Evolutionary conservation across 345 rosid genomes (phyloP), one percentile per base, ranked within the genome.

Genomic region (Salix dunnii): DNA sequence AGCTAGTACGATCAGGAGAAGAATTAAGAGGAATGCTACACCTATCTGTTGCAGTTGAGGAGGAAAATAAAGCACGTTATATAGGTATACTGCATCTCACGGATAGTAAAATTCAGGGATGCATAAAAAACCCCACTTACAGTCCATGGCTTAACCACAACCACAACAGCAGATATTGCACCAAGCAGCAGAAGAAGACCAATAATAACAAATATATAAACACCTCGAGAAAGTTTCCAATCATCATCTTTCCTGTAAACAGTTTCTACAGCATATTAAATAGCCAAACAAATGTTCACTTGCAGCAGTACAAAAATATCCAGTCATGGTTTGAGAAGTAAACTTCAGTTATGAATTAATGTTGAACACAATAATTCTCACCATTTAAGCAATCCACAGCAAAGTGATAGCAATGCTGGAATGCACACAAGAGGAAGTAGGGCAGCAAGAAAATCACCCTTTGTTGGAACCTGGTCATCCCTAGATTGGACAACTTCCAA

Each of bases 351-450:
- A 77, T 79, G 70, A 73, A 35, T 18, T 42, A 62, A 81, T 76
- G 51, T 43, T 18, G 66, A 78, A 48, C 23, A 58, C 63, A 78
- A 68, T 58, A 36, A 67, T 62, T 65, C 88, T 77, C 77, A 96
- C 99, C 99, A 96, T 89, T 94, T 96, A 75, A 92, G 88, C 83
- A 91, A 88, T 82, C 99, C 99, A 85, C 90, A 87, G 82, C 94
- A 87, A 80, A 96, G 93, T 33, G 97, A 88, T 40, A 96, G 85
- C 53, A 94, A 61, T 33, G 99, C 99, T 23, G 99, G 99, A 77
- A 92, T 88, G 88, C 99, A 91, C 76, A 91, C 86, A 80, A 96
- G 87, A 82, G 99, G 99, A 86, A 96, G 97, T 68, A 96, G 87
- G 71, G 99, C 92, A 74, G 98, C 98, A 80, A 96, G 95, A 83